A percentile compares a stretch with the other conserved stretches of the same genome.
phyloP scores from a whole-genome alignment of 352 stramenopile species.

The Phytophthora tubulina region DNA sequence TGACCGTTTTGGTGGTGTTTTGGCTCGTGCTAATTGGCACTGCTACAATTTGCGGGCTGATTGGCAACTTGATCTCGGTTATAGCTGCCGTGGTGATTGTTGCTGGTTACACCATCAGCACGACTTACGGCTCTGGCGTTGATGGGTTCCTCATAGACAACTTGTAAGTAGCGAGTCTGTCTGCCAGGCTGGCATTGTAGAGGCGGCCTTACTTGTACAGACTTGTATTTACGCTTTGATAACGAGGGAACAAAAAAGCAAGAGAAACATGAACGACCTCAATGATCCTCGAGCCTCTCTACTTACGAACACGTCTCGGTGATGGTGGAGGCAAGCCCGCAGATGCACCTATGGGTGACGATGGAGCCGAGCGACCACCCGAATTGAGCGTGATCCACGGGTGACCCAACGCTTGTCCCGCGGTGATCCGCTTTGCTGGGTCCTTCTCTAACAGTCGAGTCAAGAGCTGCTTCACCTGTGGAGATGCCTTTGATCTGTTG shows the following conservation, averaged over 20 bases:
- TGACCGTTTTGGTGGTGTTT: slow-evolving; percentile 54
- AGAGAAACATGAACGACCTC: slow-evolving; percentile 21
- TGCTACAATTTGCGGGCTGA: slow-evolving; percentile 38
- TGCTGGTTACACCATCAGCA: slow-evolving; percentile 46
- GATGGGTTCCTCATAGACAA: slow-evolving; percentile 59
- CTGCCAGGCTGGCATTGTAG: background rate
- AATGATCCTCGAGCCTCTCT: slow-evolving; percentile 6
- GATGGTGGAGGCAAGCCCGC: slow-evolving; percentile 12
- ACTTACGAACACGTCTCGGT: slow-evolving; percentile 28
- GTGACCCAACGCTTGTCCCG: slow-evolving; percentile 82
- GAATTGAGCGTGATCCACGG: slow-evolving; percentile 75
- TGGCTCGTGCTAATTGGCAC: slow-evolving; percentile 59
- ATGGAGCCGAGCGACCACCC: slow-evolving; percentile 46
- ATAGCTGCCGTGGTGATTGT: slow-evolving; percentile 34
- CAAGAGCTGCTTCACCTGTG: slow-evolving; percentile 77
- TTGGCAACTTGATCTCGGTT: slow-evolving; percentile 43
- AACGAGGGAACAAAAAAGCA: background rate
- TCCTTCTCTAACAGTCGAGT: slow-evolving; percentile 73
- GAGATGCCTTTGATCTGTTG: slow-evolving; percentile 42
- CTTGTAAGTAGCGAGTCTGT: slow-evolving; percentile 21
- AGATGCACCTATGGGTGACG: slow-evolving; percentile 32
- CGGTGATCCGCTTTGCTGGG: slow-evolving; percentile 77
- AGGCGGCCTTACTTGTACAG: slow-evolving; percentile 19
- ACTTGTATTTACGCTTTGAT: slow-evolving; percentile 16
- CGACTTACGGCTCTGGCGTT: slow-evolving; percentile 52